Percentiles rank a stretch among this genome's conserved stretches.
Evolutionary conservation across 441 rosid species (phyloP).

Genomic region (Populus hybrid): DNA sequence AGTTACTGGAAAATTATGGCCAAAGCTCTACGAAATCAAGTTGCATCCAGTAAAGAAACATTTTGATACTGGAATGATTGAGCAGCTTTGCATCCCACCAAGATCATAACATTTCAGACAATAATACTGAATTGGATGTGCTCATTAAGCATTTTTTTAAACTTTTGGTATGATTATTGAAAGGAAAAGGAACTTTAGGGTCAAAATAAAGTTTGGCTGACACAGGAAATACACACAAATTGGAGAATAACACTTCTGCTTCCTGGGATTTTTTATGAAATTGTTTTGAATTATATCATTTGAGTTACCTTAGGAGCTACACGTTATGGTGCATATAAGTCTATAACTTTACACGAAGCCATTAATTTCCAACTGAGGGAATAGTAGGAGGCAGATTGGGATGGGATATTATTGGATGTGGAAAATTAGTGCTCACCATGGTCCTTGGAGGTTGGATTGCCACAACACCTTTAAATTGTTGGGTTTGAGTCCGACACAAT

Average conservation of each 20-base stretch:
- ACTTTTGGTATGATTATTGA: background rate
- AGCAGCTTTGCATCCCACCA: constrained; percentile 46
- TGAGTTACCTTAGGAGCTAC: background rate
- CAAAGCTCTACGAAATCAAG: constrained; percentile 78
- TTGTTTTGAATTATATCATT: background rate
- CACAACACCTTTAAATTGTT: too few relatives aligned
- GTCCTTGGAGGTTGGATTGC: too few relatives aligned
- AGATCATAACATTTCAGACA: background rate
- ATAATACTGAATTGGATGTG: background rate
- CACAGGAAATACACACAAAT: background rate
- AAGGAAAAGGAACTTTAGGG: background rate
- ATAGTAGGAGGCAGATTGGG: background rate
- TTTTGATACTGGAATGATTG: constrained; percentile 22
- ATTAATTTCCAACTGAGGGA: background rate
- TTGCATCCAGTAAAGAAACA: constrained; percentile 39
- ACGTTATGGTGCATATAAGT: background rate
- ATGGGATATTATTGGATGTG: too few relatives aligned
- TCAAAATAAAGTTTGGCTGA: background rate
- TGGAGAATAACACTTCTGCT: background rate
- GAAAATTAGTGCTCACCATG: too few relatives aligned
- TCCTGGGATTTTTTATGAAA: background rate
- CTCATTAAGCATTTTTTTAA: background rate
- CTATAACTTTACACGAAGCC: background rate
- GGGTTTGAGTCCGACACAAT: too few relatives aligned
- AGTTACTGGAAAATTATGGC: constrained; percentile 96